phyloP scores from a whole-genome alignment of 2,329 filamentous ascomycete genomes.

The Bertia moriformis region DNA sequence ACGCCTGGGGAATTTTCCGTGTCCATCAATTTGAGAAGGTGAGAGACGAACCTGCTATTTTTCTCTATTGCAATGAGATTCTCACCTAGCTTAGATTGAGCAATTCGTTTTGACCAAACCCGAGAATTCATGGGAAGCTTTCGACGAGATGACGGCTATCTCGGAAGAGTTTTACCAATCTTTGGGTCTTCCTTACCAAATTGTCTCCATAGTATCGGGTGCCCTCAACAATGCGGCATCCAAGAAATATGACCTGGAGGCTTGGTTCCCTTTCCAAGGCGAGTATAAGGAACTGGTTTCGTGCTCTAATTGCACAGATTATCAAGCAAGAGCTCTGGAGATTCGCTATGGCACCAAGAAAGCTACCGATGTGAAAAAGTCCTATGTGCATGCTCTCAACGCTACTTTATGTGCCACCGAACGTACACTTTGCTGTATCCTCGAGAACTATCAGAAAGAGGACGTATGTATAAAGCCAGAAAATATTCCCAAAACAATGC shows the following conservation, averaged over 20 bases:
- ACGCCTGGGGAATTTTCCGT: constrained; percentile 96
- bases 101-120: constrained; percentile 72
- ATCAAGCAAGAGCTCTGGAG: constrained; percentile 86
- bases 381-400: constrained; percentile 88
- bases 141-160: constrained; percentile 79
- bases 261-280: constrained; percentile 89
- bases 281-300: constrained; percentile 98
- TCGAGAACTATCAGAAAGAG: constrained; percentile 93
- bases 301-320: constrained; percentile 96
- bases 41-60: constrained; percentile 4
- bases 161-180: constrained; percentile 94
- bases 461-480: constrained; percentile 37
- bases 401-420: constrained; percentile 83
- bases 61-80: neutral
- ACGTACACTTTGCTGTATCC: constrained; percentile 78
- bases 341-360: constrained; percentile 83
- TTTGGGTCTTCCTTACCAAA: constrained; percentile 74
- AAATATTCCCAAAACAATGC: neutral
- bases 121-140: constrained; percentile 82
- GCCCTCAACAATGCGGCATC: constrained; percentile 78
- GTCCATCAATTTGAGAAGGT: constrained; percentile 97
- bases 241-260: constrained; percentile 93
- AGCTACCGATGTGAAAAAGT: constrained; percentile 71
- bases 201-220: constrained; percentile 90
- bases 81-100: constrained; percentile 51